Conservation (phyloP, 805 yeast species). For the Barnettozyma wickerhamii region DNA sequence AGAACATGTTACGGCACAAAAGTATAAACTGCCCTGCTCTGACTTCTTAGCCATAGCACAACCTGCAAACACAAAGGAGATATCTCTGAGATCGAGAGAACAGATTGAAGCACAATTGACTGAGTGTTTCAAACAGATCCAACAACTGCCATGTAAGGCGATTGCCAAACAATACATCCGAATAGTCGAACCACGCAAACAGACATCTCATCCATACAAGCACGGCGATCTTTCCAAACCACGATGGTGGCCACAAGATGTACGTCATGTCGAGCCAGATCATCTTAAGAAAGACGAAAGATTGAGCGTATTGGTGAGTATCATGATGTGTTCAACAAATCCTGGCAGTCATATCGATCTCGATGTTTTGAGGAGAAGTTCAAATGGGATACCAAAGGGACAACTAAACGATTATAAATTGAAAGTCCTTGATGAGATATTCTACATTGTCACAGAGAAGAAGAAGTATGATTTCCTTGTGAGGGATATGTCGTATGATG, state of each 20-base stretch:
- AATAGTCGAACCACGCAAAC: conserved; percentile 61
- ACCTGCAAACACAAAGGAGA: background rate
- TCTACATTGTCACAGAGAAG: conserved; percentile 8
- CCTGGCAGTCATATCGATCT: background rate
- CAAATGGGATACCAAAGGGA: background rate
- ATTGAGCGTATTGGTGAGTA: conserved; percentile 40
- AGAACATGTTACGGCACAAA: too few relatives aligned
- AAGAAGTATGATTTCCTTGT: background rate
- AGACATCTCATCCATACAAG: conserved; percentile 59
- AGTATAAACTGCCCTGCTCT: too few relatives aligned
- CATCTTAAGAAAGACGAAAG: conserved; percentile 61
- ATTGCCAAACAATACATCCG: conserved; percentile 68
- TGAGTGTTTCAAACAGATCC: conserved; percentile 15
- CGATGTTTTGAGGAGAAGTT: conserved; percentile 3
- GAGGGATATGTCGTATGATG: background rate
- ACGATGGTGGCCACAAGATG: conserved; percentile 63
- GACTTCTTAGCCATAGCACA: background rate
- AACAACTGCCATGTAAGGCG: conserved; percentile 52
- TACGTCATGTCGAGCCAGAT: conserved; percentile 69
- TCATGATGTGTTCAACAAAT: conserved; percentile 23
- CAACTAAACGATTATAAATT: conserved; percentile 3
- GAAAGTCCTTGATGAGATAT: conserved; percentile 14
- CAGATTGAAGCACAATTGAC: background rate
- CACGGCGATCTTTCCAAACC: conserved; percentile 47
- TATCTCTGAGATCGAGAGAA: background rate